These are phyloP conservation scores for Volvox carteri DNA, from an alignment of 163 green algal genomes.

Conservation along the genomic window DNA sequence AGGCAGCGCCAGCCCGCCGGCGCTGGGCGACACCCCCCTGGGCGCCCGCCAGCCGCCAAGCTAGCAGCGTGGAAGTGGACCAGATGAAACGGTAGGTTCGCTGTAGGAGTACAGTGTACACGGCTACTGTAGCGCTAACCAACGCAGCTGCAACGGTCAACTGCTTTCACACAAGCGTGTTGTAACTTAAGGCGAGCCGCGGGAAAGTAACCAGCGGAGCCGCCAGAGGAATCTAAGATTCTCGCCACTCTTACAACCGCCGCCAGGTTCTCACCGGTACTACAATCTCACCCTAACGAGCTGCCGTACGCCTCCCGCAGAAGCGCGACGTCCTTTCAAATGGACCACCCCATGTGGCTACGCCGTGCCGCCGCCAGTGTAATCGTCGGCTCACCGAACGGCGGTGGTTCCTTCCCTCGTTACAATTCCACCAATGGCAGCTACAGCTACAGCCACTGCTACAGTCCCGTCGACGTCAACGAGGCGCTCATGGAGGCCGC, in stretches of 20 bases:
- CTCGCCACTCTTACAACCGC: too few relatives aligned
- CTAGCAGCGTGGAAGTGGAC: neutral
- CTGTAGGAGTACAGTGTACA: too few relatives aligned
- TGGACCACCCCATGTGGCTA: neutral
- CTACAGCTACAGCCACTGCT: constrained; percentile 6
- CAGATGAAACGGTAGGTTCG: neutral
- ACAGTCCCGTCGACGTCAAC: constrained; percentile 7
- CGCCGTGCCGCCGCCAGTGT: neutral
- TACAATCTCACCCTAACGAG: too few relatives aligned
- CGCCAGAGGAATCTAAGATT: too few relatives aligned
- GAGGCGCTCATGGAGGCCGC: constrained; percentile 12
- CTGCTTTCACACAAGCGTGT: too few relatives aligned
- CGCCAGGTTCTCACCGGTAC: too few relatives aligned
- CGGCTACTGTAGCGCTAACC: too few relatives aligned
- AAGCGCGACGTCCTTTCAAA: neutral
- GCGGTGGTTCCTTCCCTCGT: too few relatives aligned
- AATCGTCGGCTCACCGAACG: constrained; percentile 3
- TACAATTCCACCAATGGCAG: neutral
- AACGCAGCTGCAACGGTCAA: too few relatives aligned
- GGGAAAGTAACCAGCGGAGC: too few relatives aligned
- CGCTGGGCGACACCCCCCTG: neutral
- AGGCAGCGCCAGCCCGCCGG: neutral
- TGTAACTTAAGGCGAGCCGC: too few relatives aligned
- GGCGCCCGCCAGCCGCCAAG: neutral
- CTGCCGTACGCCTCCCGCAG: neutral